These are phyloP conservation scores for Chaetothyriales sp. DNA, from an alignment of 2,329 filamentous ascomycete genomes.

Conservation along the genomic window DNA sequence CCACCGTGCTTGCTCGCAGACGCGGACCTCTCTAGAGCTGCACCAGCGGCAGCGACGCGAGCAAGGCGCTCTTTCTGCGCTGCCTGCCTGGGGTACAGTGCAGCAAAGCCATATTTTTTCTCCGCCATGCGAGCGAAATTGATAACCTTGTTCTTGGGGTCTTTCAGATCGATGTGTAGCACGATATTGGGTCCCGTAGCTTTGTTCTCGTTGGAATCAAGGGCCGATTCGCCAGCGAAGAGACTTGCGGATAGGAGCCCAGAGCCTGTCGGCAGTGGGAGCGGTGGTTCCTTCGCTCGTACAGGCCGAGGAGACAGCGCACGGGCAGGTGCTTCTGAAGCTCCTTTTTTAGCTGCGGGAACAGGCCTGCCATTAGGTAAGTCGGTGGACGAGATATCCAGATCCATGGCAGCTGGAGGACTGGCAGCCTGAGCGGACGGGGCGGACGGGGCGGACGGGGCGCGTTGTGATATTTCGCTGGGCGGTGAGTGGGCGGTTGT, in stretches of 20 bases:
- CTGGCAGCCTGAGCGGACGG: constrained; percentile 16
- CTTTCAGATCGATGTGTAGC: constrained; percentile 64
- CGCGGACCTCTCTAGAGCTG: constrained; percentile 53
- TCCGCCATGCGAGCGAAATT: constrained; percentile 92
- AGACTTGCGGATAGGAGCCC: constrained; percentile 48
- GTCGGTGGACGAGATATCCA: constrained; percentile 13
- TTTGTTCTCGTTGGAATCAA: constrained; percentile 27
- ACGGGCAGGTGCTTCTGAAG: constrained; percentile 37
- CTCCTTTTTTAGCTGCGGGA: constrained; percentile 28
- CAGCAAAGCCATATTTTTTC: constrained; percentile 86
- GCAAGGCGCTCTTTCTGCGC: constrained; percentile 77
- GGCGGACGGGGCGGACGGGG: constrained; percentile 20
- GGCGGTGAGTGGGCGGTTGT: constrained; percentile 12
- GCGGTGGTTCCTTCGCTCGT: constrained; percentile 39
- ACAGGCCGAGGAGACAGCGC: constrained; percentile 42
- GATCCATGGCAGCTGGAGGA: constrained; percentile 8
- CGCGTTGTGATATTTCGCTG: constrained; percentile 15
- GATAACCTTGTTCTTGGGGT: constrained; percentile 75
- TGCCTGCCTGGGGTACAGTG: constrained; percentile 77
- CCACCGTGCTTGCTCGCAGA: constrained; percentile 41
- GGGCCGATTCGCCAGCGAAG: constrained; percentile 37
- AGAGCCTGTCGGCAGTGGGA: constrained; percentile 45
- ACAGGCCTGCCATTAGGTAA: constrained; percentile 20
- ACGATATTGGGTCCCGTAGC: constrained; percentile 59
- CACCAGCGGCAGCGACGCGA: constrained; percentile 75